A percentile compares a stretch with the other conserved stretches of the same genome.
These are phyloP conservation scores for Arctium lappa DNA, from an alignment of 129 eudicot genomes.

Conservation along the genomic window DNA sequence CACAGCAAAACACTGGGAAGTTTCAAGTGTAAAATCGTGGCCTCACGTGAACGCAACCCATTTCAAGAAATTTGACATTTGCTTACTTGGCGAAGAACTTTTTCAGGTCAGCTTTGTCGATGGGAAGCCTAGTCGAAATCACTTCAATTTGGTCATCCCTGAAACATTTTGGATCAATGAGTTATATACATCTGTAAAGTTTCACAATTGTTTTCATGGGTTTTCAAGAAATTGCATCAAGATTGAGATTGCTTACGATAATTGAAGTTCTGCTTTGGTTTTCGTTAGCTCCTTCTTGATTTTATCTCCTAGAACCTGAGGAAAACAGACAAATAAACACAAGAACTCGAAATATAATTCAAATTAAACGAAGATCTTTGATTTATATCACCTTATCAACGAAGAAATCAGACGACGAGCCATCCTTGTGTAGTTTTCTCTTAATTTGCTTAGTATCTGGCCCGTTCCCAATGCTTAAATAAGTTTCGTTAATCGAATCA, in stretches of 20 bases:
- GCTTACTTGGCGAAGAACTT: constrained; percentile 73
- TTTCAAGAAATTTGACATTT: neutral
- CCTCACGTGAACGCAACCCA: no score
- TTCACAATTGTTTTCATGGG: neutral
- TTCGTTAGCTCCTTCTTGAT: constrained; percentile 63
- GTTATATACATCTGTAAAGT: neutral
- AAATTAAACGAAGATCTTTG: neutral
- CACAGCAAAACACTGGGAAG: no score
- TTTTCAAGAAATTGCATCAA: constrained; percentile 9
- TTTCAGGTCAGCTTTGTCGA: constrained; percentile 79
- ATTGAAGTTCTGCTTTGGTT: constrained; percentile 60
- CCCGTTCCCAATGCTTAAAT: constrained; percentile 38
- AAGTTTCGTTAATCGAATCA: constrained; percentile 44
- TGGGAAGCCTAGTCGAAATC: constrained; percentile 83
- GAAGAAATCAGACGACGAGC: constrained; percentile 63
- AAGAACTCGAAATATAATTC: neutral
- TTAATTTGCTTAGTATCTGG: constrained; percentile 55
- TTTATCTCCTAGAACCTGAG: constrained; percentile 68
- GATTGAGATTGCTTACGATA: constrained; percentile 51
- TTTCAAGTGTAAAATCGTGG: no score
- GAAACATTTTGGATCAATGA: neutral
- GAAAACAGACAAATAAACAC: neutral
- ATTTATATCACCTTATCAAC: constrained; percentile 56
- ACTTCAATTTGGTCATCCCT: constrained; percentile 86
- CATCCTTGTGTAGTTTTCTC: constrained; percentile 57